phyloP scores from a whole-genome alignment of 2,329 filamentous ascomycete species.

The Gaeumannomyces tritici region DNA sequence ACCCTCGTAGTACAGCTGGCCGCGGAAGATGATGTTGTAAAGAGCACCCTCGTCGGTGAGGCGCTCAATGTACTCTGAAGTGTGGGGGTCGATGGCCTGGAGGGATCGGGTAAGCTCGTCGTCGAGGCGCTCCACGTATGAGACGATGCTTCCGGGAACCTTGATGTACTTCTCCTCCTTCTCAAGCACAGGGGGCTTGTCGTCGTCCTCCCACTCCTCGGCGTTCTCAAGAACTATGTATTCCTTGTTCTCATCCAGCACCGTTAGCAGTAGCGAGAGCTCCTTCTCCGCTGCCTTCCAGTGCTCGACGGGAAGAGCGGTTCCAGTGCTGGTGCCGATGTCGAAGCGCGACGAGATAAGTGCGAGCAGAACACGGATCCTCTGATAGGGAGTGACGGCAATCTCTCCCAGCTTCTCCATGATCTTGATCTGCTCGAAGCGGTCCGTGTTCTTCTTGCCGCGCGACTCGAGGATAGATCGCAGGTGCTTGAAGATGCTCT shows the following conservation, averaged over 20 bases:
- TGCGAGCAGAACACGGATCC: constrained; percentile 82
- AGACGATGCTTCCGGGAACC: constrained; percentile 88
- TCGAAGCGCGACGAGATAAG: constrained; percentile 93
- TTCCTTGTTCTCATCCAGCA: constrained; percentile 69
- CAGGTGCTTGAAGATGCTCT: constrained; percentile 97
- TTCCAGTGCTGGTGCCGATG: constrained; percentile 64
- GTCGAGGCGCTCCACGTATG: constrained; percentile 88
- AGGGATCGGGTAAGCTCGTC: constrained; percentile 96
- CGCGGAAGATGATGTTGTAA: constrained; percentile 87
- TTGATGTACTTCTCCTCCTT: constrained; percentile 74
- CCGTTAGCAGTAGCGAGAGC: constrained; percentile 64
- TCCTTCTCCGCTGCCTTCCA: constrained; percentile 94
- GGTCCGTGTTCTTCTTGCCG: constrained; percentile 98
- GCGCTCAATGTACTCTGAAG: constrained; percentile 95
- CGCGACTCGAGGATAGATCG: constrained; percentile 87
- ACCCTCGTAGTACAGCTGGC: constrained; percentile 79
- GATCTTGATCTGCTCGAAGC: constrained; percentile 84
- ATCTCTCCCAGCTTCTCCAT: constrained; percentile 97
- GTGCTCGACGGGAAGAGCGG: constrained; percentile 88
- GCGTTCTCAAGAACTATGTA: constrained; percentile 84
- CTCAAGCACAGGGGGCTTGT: constrained; percentile 72
- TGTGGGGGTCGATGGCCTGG: constrained; percentile 96
- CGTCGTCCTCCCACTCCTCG: constrained; percentile 98
- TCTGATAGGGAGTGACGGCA: constrained; percentile 82
- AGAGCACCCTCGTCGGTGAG: constrained; percentile 82